Conservation (phyloP, 2,329 filamentous ascomycete genomes). For the Curvularia eragrostidis region DNA sequence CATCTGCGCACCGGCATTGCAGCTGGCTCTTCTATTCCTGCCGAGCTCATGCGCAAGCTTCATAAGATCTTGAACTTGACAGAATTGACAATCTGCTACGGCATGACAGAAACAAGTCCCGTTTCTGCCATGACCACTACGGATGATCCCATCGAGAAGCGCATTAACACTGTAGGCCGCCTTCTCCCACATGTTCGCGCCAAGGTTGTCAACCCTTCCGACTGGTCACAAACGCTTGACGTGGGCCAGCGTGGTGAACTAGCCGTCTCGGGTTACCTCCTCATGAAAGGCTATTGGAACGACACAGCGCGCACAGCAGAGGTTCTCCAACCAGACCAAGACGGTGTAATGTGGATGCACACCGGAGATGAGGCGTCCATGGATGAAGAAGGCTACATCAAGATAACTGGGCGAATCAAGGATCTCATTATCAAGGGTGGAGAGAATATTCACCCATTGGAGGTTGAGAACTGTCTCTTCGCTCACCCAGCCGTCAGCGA, state of each 20-base stretch:
- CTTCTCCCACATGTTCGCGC: slow-evolving; percentile 80
- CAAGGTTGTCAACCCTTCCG: slow-evolving; percentile 75
- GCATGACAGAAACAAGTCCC: slow-evolving; percentile 89
- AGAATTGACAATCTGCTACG: slow-evolving; percentile 92
- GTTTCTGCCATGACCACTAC: slow-evolving; percentile 81
- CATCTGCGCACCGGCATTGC: slow-evolving; percentile 87
- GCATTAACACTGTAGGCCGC: slow-evolving; percentile 78
- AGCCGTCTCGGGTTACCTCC: slow-evolving; percentile 80
- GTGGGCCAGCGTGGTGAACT: slow-evolving; percentile 78
- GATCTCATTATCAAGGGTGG: slow-evolving; percentile 94
- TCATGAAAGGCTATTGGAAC: slow-evolving; percentile 92
- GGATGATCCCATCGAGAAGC: slow-evolving; percentile 73
- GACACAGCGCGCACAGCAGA: slow-evolving; percentile 73
- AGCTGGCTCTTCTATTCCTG: slow-evolving; percentile 84
- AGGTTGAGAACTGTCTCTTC: slow-evolving; percentile 88
- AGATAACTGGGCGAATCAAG: slow-evolving; percentile 91
- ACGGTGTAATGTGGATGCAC: slow-evolving; percentile 78
- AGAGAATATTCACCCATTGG: slow-evolving; percentile 94
- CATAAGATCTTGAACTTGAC: slow-evolving; percentile 76
- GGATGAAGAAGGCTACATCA: slow-evolving; percentile 81
- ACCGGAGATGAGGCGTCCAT: slow-evolving; percentile 92
- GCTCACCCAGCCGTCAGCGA: slow-evolving; percentile 74
- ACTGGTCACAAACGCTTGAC: slow-evolving; percentile 66
- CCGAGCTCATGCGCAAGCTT: slow-evolving; percentile 78
- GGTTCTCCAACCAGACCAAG: slow-evolving; percentile 66